These are phyloP conservation scores for Lumnitzera racemosa DNA, from an alignment of 345 rosid species.

Conservation along the genomic window DNA sequence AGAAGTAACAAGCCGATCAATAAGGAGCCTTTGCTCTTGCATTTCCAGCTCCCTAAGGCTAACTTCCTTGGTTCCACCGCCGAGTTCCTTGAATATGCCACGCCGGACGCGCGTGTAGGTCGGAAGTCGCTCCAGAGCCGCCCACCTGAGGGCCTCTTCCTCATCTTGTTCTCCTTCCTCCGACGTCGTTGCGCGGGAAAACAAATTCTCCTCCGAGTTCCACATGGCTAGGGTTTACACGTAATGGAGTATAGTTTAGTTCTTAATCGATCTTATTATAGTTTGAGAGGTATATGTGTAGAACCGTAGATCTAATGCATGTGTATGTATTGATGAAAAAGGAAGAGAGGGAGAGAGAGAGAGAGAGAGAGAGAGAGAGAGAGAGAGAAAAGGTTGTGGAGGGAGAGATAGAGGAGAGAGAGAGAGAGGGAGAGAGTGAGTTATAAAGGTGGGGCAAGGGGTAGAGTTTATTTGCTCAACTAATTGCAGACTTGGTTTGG, in stretches of 20 bases:
- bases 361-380: not conserved
- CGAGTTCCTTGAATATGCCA: slow-evolving; percentile 63
- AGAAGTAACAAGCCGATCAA: slow-evolving; percentile 64
- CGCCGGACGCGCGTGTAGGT: slow-evolving; percentile 65
- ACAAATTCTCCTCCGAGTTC: slow-evolving; percentile 72
- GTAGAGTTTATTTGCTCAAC: slow-evolving; percentile 6
- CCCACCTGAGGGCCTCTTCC: slow-evolving; percentile 92
- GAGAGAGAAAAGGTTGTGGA: not conserved
- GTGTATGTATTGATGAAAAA: not conserved
- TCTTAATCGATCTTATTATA: no score
- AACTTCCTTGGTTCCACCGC: slow-evolving; percentile 65
- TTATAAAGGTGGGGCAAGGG: not conserved
- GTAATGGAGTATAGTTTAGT: no score
- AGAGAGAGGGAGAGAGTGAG: not conserved
- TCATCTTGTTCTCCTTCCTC: slow-evolving; percentile 63
- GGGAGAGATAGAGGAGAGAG: not conserved
- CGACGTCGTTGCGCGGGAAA: slow-evolving; percentile 58
- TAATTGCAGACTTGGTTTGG: slow-evolving; percentile 17
- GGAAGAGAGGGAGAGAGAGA: not conserved
- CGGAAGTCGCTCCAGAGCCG: slow-evolving; percentile 84
- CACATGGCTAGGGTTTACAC: slow-evolving; percentile 34
- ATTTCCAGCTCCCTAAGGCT: slow-evolving; percentile 58
- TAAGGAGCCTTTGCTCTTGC: slow-evolving; percentile 59
- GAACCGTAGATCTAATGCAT: no score
- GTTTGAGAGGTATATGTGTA: no score